Percentiles rank a stretch among this genome's conserved stretches.
Conservation (phyloP, 306 rosid genomes). For the Coriaria nepalensis region DNA sequence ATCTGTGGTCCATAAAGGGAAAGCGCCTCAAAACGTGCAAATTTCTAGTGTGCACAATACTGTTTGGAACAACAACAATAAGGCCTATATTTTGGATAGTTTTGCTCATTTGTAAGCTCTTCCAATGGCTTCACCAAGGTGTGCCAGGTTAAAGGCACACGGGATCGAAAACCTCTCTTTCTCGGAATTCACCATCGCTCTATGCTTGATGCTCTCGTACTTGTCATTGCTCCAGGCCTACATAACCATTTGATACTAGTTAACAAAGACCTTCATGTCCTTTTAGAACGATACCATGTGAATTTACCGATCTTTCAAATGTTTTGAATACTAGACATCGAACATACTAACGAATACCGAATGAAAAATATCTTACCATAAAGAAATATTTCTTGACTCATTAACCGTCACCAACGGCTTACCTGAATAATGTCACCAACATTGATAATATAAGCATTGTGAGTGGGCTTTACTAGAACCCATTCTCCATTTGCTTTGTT, state of each 20-base stretch:
- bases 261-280: too few relatives aligned
- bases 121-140: conserved; percentile 32
- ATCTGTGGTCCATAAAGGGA: too few relatives aligned
- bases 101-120: conserved; percentile 26
- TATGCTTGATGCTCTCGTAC: conserved; percentile 59
- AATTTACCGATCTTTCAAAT: too few relatives aligned
- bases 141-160: conserved; percentile 45
- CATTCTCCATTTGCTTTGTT: conserved; percentile 47
- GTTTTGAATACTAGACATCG: background rate
- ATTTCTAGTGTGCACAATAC: too few relatives aligned
- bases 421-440: conserved; percentile 54
- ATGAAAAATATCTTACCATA: background rate
- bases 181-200: conserved; percentile 33
- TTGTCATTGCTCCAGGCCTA: conserved; percentile 74
- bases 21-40: too few relatives aligned
- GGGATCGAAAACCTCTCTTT: conserved; percentile 43
- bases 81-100: conserved; percentile 31
- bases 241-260: background rate
- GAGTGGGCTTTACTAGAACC: conserved; percentile 45
- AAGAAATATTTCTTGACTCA: background rate
- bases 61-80: background rate
- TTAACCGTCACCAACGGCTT: too few relatives aligned
- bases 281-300: too few relatives aligned
- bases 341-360: background rate
- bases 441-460: conserved; percentile 45